These are phyloP conservation scores for Colletotrichum cuscutae DNA, from an alignment of 2,329 filamentous ascomycete genomes.

Conservation along the genomic window DNA sequence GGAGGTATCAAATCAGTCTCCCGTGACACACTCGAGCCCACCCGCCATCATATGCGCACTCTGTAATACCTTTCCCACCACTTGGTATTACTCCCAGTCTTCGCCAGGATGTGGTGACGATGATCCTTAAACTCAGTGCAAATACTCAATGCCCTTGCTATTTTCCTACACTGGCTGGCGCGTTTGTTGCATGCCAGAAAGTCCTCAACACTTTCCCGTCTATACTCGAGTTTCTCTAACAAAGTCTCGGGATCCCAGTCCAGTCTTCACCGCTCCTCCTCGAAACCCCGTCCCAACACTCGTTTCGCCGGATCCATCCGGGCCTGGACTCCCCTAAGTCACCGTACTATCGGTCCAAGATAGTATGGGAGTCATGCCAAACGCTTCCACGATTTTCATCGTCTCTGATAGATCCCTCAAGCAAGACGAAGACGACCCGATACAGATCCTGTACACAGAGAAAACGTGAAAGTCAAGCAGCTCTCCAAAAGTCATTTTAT, in stretches of 20 bases:
- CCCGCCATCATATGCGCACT: neutral
- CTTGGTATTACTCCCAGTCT: neutral
- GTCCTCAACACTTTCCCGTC: constrained; percentile 5
- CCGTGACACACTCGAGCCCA: constrained; percentile 28
- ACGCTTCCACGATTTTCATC: neutral
- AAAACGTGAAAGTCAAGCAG: neutral
- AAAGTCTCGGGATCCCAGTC: constrained; percentile 1
- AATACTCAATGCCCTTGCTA: neutral
- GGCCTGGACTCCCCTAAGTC: constrained; percentile 13
- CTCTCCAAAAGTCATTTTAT: neutral
- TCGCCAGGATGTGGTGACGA: neutral
- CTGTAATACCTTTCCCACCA: neutral
- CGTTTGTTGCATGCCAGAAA: neutral
- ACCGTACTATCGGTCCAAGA: constrained; percentile 1
- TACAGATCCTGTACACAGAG: neutral
- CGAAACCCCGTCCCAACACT: constrained; percentile 20
- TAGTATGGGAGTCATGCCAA: neutral
- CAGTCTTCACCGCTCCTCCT: constrained; percentile 28
- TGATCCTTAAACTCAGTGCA: neutral
- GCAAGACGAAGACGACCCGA: neutral
- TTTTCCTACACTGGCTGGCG: neutral
- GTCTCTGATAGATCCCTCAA: neutral
- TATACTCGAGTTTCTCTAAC: neutral
- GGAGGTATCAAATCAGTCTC: constrained; percentile 27
- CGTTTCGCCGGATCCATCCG: constrained; percentile 22